Percentiles rank a stretch among this genome's conserved stretches.
These are phyloP conservation scores for Pseudotsuga menziesii DNA, from an alignment of 75 land plant genomes.

Conservation along the genomic window DNA sequence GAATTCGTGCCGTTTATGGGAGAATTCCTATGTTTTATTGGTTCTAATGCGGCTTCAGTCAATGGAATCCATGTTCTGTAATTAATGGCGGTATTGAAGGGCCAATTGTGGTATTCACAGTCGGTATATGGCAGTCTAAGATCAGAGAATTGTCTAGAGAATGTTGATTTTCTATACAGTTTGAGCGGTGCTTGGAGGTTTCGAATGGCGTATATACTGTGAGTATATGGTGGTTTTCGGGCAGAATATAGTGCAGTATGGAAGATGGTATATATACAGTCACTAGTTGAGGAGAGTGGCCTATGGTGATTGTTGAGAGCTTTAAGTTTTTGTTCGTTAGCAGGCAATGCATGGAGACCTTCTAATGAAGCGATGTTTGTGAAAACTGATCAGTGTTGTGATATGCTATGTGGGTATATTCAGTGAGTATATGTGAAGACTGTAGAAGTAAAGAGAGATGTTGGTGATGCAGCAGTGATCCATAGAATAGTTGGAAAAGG, in stretches of 20 bases:
- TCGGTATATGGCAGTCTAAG: not conserved
- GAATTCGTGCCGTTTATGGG: not conserved
- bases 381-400: not conserved
- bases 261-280: slow-evolving; percentile 1
- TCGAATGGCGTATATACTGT: too few relatives aligned
- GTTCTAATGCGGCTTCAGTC: not conserved
- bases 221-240: not conserved
- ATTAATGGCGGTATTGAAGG: not conserved
- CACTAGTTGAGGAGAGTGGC: not conserved
- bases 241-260: not conserved
- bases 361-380: not conserved
- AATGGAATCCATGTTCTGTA: not conserved
- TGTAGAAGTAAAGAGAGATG: too few relatives aligned
- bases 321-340: not conserved
- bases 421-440: too few relatives aligned
- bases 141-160: too few relatives aligned
- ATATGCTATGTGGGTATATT: not conserved
- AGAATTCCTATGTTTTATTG: not conserved
- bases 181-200: not conserved
- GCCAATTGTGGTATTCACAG: not conserved
- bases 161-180: not conserved
- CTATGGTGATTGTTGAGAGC: not conserved
- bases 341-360: not conserved
- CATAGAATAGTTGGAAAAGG: not conserved
- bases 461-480: not conserved